Percentiles rank a stretch among this genome's conserved stretches.
phyloP scores from a whole-genome alignment of 805 yeast species.

The Scheffersomyces amazonensis region DNA sequence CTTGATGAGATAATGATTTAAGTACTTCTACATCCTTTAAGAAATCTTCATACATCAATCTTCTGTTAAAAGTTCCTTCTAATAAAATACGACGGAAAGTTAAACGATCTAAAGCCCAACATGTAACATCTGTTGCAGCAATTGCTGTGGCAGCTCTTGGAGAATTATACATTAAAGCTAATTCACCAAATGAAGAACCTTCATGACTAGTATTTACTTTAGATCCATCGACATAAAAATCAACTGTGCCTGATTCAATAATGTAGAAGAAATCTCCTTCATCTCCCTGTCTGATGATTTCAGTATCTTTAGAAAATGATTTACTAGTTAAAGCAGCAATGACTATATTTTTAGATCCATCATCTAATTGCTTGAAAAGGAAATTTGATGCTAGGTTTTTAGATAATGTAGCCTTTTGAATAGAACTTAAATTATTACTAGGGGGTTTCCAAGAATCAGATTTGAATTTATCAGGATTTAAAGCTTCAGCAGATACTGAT shows the following conservation, averaged over 20 bases:
- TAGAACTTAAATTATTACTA: conserved; percentile 55
- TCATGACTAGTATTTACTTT: conserved; percentile 74
- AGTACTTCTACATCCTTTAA: conserved; percentile 84
- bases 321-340: conserved; percentile 83
- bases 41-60: conserved; percentile 86
- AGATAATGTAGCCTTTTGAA: conserved; percentile 67
- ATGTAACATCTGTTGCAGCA: conserved; percentile 66
- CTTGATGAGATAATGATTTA: conserved; percentile 67
- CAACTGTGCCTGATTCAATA: conserved; percentile 81
- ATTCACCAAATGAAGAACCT: conserved; percentile 93
- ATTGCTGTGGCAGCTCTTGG: conserved; percentile 95
- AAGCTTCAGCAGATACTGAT: conserved; percentile 85
- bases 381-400: conserved; percentile 77
- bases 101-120: conserved; percentile 90
- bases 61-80: conserved; percentile 87
- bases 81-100: conserved; percentile 89
- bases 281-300: conserved; percentile 85
- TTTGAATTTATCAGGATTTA: conserved; percentile 68
- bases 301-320: conserved; percentile 52
- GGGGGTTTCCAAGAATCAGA: conserved; percentile 75
- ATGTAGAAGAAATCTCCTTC: conserved; percentile 92
- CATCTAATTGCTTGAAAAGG: conserved; percentile 79
- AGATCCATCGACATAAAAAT: conserved; percentile 67
- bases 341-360: conserved; percentile 71
- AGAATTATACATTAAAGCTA: conserved; percentile 95